Conservation (phyloP, 2,329 filamentous ascomycete species). For the Aspergillus oerlinghausenensis region DNA sequence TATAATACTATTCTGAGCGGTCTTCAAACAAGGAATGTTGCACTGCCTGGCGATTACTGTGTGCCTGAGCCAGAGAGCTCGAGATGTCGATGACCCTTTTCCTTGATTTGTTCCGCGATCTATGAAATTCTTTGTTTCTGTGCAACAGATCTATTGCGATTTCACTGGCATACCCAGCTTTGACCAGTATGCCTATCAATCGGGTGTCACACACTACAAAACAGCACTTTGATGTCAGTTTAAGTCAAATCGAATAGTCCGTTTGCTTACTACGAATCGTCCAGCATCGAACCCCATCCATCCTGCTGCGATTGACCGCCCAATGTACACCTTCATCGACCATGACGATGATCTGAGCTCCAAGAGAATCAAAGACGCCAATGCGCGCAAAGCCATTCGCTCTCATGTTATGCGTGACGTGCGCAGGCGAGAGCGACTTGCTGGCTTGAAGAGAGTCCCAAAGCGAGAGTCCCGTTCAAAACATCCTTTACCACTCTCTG, state of each 20-base stretch:
- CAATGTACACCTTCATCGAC: conserved; percentile 39
- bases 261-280: background rate
- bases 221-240: background rate
- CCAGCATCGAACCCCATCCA: conserved; percentile 11
- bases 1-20: background rate
- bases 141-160: background rate
- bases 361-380: conserved; percentile 36
- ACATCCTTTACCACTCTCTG: conserved; percentile 7
- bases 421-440: conserved; percentile 36
- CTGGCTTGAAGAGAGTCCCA: conserved; percentile 33
- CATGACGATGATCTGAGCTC: conserved; percentile 37
- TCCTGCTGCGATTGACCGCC: conserved; percentile 21
- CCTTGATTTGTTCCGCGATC: background rate
- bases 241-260: background rate
- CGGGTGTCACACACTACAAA: background rate
- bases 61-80: background rate
- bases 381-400: conserved; percentile 37
- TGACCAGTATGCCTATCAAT: background rate
- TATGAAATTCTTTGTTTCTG: background rate
- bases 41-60: background rate
- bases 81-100: background rate
- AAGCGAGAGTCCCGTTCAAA: conserved; percentile 21
- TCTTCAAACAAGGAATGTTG: background rate
- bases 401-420: conserved; percentile 44
- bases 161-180: background rate